Evolutionary conservation across 2,329 filamentous ascomycete species (phyloP).

Genomic region (Macrophomina phaseolina): DNA sequence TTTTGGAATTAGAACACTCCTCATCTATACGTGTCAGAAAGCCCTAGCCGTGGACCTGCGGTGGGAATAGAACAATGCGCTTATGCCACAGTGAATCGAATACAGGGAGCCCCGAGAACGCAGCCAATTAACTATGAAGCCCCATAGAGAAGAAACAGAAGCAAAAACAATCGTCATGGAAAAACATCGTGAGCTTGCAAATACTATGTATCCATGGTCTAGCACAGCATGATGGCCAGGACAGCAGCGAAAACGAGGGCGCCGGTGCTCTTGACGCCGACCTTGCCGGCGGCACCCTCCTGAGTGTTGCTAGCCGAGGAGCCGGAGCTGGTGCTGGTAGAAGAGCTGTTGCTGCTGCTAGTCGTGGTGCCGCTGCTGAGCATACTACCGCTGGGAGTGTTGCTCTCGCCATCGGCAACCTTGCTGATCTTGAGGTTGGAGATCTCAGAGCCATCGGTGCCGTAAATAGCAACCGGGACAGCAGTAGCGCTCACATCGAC

Average conservation of each 20-base stretch:
- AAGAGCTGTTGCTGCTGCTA: neutral
- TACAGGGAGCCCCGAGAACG: neutral
- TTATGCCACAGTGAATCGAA: slow-evolving; percentile 18
- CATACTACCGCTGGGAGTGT: slow-evolving; percentile 57
- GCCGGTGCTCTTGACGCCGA: slow-evolving; percentile 27
- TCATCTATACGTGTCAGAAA: slow-evolving; percentile 18
- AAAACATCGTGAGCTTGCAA: slow-evolving; percentile 21
- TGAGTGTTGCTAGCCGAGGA: slow-evolving; percentile 24
- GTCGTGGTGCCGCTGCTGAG: slow-evolving; percentile 18
- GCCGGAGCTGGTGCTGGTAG: slow-evolving; percentile 16
- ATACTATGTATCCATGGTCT: slow-evolving; percentile 22
- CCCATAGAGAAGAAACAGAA: slow-evolving; percentile 13
- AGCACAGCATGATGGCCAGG: slow-evolving; percentile 27
- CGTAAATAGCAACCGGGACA: slow-evolving; percentile 64
- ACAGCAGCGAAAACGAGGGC: slow-evolving; percentile 26
- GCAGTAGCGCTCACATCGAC: slow-evolving; percentile 63
- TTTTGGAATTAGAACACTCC: slow-evolving; percentile 11
- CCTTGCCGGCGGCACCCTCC: slow-evolving; percentile 26
- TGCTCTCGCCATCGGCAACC: slow-evolving; percentile 58
- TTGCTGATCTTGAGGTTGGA: slow-evolving; percentile 65
- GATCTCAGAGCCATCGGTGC: slow-evolving; percentile 63
- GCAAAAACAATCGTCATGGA: slow-evolving; percentile 15
- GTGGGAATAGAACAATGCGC: slow-evolving; percentile 7
- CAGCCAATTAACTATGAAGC: slow-evolving; percentile 22
- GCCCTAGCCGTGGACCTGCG: slow-evolving; percentile 16